Evolutionary conservation across 2,329 filamentous ascomycete genomes (phyloP).

Genomic region (Aspergillus calidoustus): DNA sequence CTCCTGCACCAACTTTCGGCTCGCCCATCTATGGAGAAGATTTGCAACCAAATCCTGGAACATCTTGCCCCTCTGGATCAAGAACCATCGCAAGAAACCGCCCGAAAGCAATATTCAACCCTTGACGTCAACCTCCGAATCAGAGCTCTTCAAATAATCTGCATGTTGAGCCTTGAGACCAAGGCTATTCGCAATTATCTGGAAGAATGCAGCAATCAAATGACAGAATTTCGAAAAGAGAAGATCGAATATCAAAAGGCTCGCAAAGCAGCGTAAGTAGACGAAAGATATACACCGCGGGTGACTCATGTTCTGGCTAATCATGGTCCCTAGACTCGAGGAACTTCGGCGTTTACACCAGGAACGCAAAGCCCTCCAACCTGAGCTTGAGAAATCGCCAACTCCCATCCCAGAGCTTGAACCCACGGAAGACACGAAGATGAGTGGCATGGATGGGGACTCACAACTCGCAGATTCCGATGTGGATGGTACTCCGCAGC

Average conservation of each 20-base stretch:
- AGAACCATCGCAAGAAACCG: conserved; percentile 76
- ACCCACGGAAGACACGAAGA: conserved; percentile 43
- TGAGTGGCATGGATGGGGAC: conserved; percentile 61
- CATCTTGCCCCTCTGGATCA: conserved; percentile 79
- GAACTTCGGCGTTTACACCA: conserved; percentile 53
- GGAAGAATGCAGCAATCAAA: conserved; percentile 88
- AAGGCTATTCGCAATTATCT: conserved; percentile 86
- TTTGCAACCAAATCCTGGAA: conserved; percentile 78
- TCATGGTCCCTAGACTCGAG: conserved; percentile 37
- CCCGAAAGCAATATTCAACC: conserved; percentile 70
- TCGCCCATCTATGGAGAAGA: conserved; percentile 68
- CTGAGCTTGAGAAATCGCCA: conserved; percentile 50
- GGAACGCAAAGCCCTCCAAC: conserved; percentile 53
- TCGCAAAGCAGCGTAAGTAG: conserved; percentile 64
- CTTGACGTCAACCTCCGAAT: conserved; percentile 85
- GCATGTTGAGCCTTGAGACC: conserved; percentile 83
- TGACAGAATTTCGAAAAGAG: conserved; percentile 93
- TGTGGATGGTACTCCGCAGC: conserved; percentile 66
- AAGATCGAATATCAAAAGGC: conserved; percentile 91
- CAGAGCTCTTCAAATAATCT: conserved; percentile 80
- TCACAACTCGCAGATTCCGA: conserved; percentile 69
- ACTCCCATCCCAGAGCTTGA: conserved; percentile 50
- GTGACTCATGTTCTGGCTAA: not conserved
- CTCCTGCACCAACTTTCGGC: conserved; percentile 83
- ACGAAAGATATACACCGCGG: not conserved